These are phyloP conservation scores for Priceomyces haplophilus DNA, from an alignment of 805 yeast genomes.

Conservation along the genomic window DNA sequence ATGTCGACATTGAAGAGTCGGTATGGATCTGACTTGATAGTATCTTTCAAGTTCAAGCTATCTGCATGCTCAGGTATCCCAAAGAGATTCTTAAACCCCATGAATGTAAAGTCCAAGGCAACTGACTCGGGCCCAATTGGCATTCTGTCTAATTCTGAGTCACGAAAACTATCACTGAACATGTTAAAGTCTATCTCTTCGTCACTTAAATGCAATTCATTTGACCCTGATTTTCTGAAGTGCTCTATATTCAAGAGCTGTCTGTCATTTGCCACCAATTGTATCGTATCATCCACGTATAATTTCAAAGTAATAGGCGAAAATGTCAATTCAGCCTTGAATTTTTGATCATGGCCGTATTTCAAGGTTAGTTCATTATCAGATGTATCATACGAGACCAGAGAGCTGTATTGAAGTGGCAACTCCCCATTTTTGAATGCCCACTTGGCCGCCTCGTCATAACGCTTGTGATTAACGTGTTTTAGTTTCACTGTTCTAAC, in stretches of 20 bases:
- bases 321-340: constrained; percentile 41
- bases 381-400: constrained; percentile 13
- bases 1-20: constrained; percentile 90
- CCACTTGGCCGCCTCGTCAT: constrained; percentile 57
- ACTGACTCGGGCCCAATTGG: constrained; percentile 90
- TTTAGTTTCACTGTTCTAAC: constrained; percentile 32
- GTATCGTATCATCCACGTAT: constrained; percentile 40
- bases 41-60: constrained; percentile 67
- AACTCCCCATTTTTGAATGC: constrained; percentile 39
- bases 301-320: constrained; percentile 52
- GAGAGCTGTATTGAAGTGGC: constrained; percentile 9
- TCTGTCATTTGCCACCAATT: constrained; percentile 64
- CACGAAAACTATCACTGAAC: constrained; percentile 70
- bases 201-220: constrained; percentile 39
- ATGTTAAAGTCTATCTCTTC: constrained; percentile 64
- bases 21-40: constrained; percentile 67
- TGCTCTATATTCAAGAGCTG: constrained; percentile 82
- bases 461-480: constrained; percentile 46
- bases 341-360: constrained; percentile 41
- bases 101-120: constrained; percentile 71
- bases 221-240: constrained; percentile 45
- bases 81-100: constrained; percentile 60
- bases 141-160: constrained; percentile 59
- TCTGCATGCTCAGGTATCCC: constrained; percentile 99
- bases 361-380: constrained; percentile 13